Base-by-base conservation (phyloP, 768 basidiomycete genomes). In the Pleurotus tuoliensis region DNA sequence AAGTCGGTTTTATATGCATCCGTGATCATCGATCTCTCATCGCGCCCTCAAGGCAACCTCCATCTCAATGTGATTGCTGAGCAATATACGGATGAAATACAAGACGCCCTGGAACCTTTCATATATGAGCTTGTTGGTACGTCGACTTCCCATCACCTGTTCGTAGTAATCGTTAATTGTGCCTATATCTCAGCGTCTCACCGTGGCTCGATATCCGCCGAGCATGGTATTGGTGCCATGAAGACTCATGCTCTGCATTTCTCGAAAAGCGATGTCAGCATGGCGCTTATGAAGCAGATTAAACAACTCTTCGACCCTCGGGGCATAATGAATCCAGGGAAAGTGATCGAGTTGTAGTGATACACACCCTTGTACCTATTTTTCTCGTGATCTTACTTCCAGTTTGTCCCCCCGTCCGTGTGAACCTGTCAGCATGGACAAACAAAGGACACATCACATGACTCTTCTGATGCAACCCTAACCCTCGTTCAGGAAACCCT, bases 221-320 rank as follows among this genome's bases (percentile, higher is more conserved):
- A 99, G 67, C 96, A 99, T 69, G 96, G 96, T 4, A 86, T 99
- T 53, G 95, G 96, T n/a, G 81, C 87, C 0, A 93, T 93, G 90
- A 98, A 98, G 75, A 89, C 90, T 0, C 85, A 89, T 56, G 92
- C 92, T 13, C 82, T 98, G 18, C 80, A 80, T 39, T 98, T 97
- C 71, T 93, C 92, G 5, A 97, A 98, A 73, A 80, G 75, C 58
- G 74, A 78, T 6, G 80, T 83, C 20, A 92, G 88, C 66, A 88
- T 98, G 62, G 88, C 82, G 48, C 76, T 87, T 77, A 99, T 99
- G 96, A 88, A 82, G 72, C 86, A 80, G 71, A 85, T 99, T 66
- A 98, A 98, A 72, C 69, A 80, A 12, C 67, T 94, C 24, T 94
- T 98, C 68, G 96, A 98, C 71, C 92, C 92, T 3, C 79, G 83